Base-by-base conservation (phyloP, 2,329 filamentous ascomycete species). In the Colletotrichum sp. region DNA sequence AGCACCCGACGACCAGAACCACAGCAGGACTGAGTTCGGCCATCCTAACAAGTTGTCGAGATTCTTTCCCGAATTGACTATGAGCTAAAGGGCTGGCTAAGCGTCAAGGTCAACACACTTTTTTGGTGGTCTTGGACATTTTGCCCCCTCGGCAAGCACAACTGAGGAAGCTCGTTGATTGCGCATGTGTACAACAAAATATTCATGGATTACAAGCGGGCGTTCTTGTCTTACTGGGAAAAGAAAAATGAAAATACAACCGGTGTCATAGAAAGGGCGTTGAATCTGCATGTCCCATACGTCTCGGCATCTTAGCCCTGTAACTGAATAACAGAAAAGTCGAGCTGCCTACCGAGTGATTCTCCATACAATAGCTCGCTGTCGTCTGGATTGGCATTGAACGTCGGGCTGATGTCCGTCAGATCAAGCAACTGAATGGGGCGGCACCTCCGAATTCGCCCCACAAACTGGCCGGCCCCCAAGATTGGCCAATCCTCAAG, bases 1-100 rank as follows among this genome's bases (percentile, higher is more conserved):
- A 36, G 55, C 67, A n/a, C 66, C 66, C 5, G 77, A 77, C 21
- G 72, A 72, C 8, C 75, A 75, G 21, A 69, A 16, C 15, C 75
- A 71, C 61, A 60, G 24, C n/a, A 76, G 74, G 38, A 75, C 71
- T 48, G 74, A 76, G 48, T 76, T 78, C 21, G 77, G 77, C 18
- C 75, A 78, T 72, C 77, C 77, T 26, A 72, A 78, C n/a, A 78
- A 78, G 70, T 24, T 78, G 63, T 77, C 77, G 30, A 76, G 77
- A 60, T 78, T 71, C 67, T 78, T 78, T 30, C 77, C 77, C 13
- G 77, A 78, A 28, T 67, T 78, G 30, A 78, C 77, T 26, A 76
- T 78, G 75, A 76, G 72, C 64, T 77, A 69, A 48, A 18, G 16
- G 38, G 16, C 30, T 13, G 6, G 34, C 65, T 15, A 6, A 16